Conservation (phyloP, 768 basidiomycete species). For the Suillus clintonianus region DNA sequence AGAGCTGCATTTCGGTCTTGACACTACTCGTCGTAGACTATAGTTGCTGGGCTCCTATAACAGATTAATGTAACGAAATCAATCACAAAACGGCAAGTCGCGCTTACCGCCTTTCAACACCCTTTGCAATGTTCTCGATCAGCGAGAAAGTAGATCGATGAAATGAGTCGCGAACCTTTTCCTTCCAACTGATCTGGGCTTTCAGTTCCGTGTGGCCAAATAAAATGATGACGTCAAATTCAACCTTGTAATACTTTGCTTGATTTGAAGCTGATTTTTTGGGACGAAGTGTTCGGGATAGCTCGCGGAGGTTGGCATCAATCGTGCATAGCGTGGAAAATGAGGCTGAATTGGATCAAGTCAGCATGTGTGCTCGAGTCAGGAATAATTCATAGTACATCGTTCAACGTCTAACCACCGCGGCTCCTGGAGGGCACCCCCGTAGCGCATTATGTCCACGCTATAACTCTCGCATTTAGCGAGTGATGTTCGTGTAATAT, state of each 20-base stretch:
- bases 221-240: conserved; percentile 34
- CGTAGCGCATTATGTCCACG: conserved; percentile 4
- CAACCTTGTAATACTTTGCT: conserved; percentile 20
- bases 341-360: conserved; percentile 3
- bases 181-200: conserved; percentile 41
- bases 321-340: conserved; percentile 6
- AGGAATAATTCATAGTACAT: neutral
- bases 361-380: neutral
- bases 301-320: conserved; percentile 7
- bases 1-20: too few relatives aligned
- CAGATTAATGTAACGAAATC: too few relatives aligned
- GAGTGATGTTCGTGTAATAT: neutral
- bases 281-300: neutral
- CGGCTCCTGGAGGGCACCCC: conserved; percentile 2
- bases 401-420: conserved; percentile 9
- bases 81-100: neutral
- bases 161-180: conserved; percentile 27
- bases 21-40: too few relatives aligned
- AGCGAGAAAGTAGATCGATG: neutral
- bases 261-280: neutral
- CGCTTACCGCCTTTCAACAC: conserved; percentile 30
- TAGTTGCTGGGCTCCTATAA: too few relatives aligned
- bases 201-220: conserved; percentile 42
- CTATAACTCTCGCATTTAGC: neutral
- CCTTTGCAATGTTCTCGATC: conserved; percentile 18